phyloP scores from a whole-genome alignment of 805 yeast genomes.

The Phaffomyces antillensis region DNA sequence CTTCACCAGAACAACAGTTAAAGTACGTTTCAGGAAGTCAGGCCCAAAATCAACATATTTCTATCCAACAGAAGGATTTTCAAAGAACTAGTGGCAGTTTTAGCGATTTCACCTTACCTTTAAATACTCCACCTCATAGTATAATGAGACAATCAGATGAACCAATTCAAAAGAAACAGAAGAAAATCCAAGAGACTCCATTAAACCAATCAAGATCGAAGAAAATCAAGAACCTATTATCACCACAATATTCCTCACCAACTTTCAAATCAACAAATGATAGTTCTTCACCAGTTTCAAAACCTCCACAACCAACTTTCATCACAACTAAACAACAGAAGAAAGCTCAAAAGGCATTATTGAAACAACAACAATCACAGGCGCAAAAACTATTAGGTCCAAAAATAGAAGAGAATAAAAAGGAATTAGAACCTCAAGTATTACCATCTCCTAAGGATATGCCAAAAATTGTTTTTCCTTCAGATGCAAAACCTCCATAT shows the following conservation, averaged over 20 bases:
- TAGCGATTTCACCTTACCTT: conserved; percentile 13
- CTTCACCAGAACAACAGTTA: neutral
- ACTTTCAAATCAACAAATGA: conserved; percentile 2
- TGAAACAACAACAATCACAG: conserved; percentile 4
- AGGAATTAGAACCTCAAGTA: conserved; percentile 5
- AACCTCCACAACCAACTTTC: conserved; percentile 22
- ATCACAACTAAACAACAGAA: conserved; percentile 11
- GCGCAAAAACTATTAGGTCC: conserved; percentile 2
- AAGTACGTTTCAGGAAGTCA: too few relatives aligned
- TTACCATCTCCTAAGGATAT: conserved; percentile 19
- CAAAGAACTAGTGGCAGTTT: conserved; percentile 2
- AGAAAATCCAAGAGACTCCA: conserved; percentile 20
- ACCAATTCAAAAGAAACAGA: conserved; percentile 5
- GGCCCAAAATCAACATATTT: too few relatives aligned
- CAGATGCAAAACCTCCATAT: conserved; percentile 70
- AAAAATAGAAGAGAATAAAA: neutral
- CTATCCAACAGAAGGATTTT: neutral
- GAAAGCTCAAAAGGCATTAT: conserved; percentile 9
- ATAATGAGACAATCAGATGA: conserved; percentile 15
- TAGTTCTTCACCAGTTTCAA: conserved; percentile 4
- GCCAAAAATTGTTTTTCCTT: conserved; percentile 18
- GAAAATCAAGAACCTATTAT: conserved; percentile 17
- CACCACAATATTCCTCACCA: conserved; percentile 25
- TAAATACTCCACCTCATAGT: conserved; percentile 25
- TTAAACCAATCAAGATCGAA: conserved; percentile 15